Evolutionary conservation across 2,329 filamentous ascomycete species (phyloP).

Genomic region (Leptographium flavum): DNA sequence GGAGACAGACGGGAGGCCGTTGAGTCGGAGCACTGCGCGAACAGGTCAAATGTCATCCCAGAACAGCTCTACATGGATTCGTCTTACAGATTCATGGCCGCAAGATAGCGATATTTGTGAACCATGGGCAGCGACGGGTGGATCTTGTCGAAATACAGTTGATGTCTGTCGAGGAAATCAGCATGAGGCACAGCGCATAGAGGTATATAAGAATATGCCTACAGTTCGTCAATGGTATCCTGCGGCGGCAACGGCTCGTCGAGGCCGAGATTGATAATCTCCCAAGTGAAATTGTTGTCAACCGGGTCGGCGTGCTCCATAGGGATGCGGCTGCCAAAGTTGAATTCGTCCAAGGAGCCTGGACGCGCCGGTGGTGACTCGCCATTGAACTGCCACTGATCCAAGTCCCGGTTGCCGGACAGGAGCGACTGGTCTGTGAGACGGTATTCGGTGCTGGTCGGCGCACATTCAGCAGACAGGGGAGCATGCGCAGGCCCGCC

Average conservation of each 20-base stretch:
- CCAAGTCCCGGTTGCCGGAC: slow-evolving; percentile 31
- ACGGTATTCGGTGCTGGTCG: slow-evolving; percentile 20
- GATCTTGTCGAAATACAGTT: slow-evolving; percentile 82
- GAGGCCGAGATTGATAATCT: slow-evolving; percentile 48
- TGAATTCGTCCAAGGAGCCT: slow-evolving; percentile 39
- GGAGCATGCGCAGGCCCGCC: background rate
- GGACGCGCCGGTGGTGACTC: slow-evolving; percentile 34
- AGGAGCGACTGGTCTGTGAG: slow-evolving; percentile 34
- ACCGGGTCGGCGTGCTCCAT: slow-evolving; percentile 35
- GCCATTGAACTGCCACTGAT: slow-evolving; percentile 39
- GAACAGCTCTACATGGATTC: slow-evolving; percentile 3
- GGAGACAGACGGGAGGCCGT: slow-evolving; percentile 72
- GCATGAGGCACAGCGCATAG: background rate
- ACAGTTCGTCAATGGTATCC: slow-evolving; percentile 69
- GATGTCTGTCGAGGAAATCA: slow-evolving; percentile 37
- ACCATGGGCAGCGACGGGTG: slow-evolving; percentile 80
- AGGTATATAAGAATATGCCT: slow-evolving; percentile 17
- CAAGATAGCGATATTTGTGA: slow-evolving; percentile 74
- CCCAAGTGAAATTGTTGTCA: slow-evolving; percentile 58
- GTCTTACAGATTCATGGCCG: slow-evolving; percentile 64
- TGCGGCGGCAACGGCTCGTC: slow-evolving; percentile 45
- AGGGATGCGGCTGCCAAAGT: slow-evolving; percentile 34
- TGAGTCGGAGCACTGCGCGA: slow-evolving; percentile 53
- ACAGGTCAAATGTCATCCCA: background rate
- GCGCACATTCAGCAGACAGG: background rate